Evolutionary conservation across 805 yeast species (phyloP), one percentile per base, ranked within the genome.

Genomic region (Yarrowia sp.): DNA sequence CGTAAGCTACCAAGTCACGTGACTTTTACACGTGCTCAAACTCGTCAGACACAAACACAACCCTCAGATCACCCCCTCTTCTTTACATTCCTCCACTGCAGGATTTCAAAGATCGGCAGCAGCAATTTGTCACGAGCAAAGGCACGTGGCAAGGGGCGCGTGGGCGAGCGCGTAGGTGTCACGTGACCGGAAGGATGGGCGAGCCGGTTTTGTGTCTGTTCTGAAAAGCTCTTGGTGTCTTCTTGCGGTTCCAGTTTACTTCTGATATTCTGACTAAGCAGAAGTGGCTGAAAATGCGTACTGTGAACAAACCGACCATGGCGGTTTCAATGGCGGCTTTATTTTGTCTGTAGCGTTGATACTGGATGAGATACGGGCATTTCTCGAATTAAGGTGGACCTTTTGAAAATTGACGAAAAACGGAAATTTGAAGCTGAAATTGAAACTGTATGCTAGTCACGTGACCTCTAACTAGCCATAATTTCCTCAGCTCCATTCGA

Each of bases 91-190:
- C 48, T 43, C 48, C 32, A 3, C 32, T 26, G 32, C 32, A 35
- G 56, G 36, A 52, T 52, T 52, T 52, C 42, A 36, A 12, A 53
- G 58, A 53, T 53, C 58, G 58, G 26, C 58, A 53, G 58, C 58
- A 52, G 58, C 58, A 52, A 14, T 16, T 12, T 16, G 58, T 52
- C 58, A 52, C 58, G 58, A 16, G 58, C 7, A 52, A 32, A 5
- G 12, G 19, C 46, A 19, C 19, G 32, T 8, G n/a, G 32, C 5
- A 50, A 50, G 40, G 55, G 40, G 55, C 40, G 40, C 12, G 40
- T 38, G 11, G 32, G 32, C 7, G 32, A 19, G 19, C 19, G 19
- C 19, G 19, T 19, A 19, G 19, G 19, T 19, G 32, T 26, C 32
- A 26, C 32, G 32, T 26, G 32, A 26, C 7, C 32, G 7, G 32